Evolutionary conservation across 306 rosid genomes (phyloP), one percentile per base, ranked within the genome.

Genomic region (Cicer pinnatifidum): DNA sequence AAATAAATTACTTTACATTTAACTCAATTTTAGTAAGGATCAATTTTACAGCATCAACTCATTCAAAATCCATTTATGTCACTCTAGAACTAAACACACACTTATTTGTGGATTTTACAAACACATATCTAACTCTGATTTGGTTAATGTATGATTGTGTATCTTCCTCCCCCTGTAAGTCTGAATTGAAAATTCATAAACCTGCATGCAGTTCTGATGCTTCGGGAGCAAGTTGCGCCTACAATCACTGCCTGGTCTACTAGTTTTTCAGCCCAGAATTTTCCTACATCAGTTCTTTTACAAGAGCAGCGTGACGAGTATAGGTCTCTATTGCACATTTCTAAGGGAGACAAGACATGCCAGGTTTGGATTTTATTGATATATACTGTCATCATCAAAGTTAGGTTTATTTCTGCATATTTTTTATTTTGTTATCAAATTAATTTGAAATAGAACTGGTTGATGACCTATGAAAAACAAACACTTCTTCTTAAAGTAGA

Each of bases 281-380:
- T 88, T 80, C 87, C 89, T 48, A 80, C 89, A 71, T 87, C 96
- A 9, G 89, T 89, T 88, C 87, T 87, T 75, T 74, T 81, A 75
- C 94, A 87, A 85, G 97, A 91, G 78, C 97, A 88, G 83, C 86
- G 86, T 11, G 86, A 91, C 67, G 96, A 93, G 59, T 81, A 75
- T 64, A 88, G 82, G 81, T 79, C 92, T 85, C 81, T 75, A 66
- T 46, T 82, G 82, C 89, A 83, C 60, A 56, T 83, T 71, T 78
- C 81, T 8, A 84, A 86, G 86, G 89, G 88, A 76, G 92, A 85
- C 35, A 88, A 78, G 76, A 28, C 86, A 76, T 81, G 88, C 17
- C 90, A 89, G 97, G 97, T 90, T 86, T 20, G 67, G 19, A 35
- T 75, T 72, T 61, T 76, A 20, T 69, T 59, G 50, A 69, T 72